phyloP scores from a whole-genome alignment of 2,329 filamentous ascomycete genomes.

The Camptophora hylomeconis region DNA sequence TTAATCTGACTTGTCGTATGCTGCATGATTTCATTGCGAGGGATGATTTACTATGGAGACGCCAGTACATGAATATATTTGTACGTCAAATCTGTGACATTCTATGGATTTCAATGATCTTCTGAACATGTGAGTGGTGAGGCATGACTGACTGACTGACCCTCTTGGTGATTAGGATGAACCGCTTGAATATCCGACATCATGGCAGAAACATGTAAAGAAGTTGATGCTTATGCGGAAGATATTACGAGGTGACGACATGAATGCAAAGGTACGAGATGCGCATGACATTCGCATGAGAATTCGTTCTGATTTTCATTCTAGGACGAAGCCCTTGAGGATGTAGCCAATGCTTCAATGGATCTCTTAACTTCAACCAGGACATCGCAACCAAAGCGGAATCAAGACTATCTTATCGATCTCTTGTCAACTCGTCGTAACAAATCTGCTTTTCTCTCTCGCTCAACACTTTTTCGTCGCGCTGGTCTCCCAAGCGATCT shows the following conservation, averaged over 20 bases:
- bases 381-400: constrained; percentile 31
- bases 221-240: constrained; percentile 27
- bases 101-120: too few relatives aligned
- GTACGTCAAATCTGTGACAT: constrained; percentile 34
- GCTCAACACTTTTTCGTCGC: constrained; percentile 51
- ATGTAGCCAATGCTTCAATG: constrained; percentile 12
- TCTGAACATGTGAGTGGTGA: too few relatives aligned
- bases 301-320: constrained; percentile 13
- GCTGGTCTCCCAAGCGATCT: constrained; percentile 33
- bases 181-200: too few relatives aligned
- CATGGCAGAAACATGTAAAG: constrained; percentile 26
- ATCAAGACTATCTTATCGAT: constrained; percentile 24
- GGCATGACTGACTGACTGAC: too few relatives aligned
- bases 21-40: constrained; percentile 43
- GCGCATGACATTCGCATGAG: constrained; percentile 22
- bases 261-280: constrained; percentile 25
- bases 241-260: constrained; percentile 30
- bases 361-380: constrained; percentile 35
- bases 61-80: constrained; percentile 45
- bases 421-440: constrained; percentile 28
- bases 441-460: constrained; percentile 52
- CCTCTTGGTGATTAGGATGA: too few relatives aligned
- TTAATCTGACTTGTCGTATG: constrained; percentile 39
- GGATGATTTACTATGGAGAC: constrained; percentile 48
- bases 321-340: constrained; percentile 16